Percentiles rank a stretch among this genome's conserved stretches.
These are phyloP conservation scores for Flaveria sonorensis DNA, from an alignment of 129 eudicot species.

Conservation along the genomic window DNA sequence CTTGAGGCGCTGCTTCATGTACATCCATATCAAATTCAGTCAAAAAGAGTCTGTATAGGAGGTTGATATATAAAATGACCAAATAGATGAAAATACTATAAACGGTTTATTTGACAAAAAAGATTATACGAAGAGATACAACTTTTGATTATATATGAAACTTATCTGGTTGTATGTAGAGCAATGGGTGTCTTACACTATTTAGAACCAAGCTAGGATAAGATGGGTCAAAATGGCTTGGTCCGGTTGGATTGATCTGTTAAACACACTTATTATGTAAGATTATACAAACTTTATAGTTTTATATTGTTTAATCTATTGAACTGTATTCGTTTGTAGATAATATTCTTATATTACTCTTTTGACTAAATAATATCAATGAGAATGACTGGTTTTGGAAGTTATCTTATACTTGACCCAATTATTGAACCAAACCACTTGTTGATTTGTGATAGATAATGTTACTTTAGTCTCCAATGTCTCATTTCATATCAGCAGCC, in stretches of 20 bases:
- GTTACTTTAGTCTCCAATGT: not conserved
- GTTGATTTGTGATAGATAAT: not conserved
- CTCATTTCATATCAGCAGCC: not conserved
- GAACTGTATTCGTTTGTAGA: not conserved
- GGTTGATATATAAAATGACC: too few species aligned
- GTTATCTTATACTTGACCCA: not conserved
- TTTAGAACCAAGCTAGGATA: not conserved
- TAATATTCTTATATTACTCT: not conserved
- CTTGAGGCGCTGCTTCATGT: too few species aligned
- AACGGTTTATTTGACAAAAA: too few species aligned
- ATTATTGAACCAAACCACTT: constrained; percentile 1
- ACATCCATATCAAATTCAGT: too few species aligned
- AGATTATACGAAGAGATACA: too few species aligned
- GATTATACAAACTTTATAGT: too few species aligned
- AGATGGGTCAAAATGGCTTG: not conserved
- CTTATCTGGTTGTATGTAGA: too few species aligned
- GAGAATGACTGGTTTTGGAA: not conserved
- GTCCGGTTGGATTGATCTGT: not conserved
- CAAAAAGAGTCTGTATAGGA: too few species aligned
- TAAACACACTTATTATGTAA: too few species aligned
- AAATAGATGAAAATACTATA: too few species aligned
- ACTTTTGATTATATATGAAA: too few species aligned
- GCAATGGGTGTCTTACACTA: too few species aligned
- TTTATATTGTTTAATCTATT: not conserved
- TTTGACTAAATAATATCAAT: not conserved